These are phyloP conservation scores for Alnus glutinosa DNA, from an alignment of 306 rosid species.

Conservation along the genomic window DNA sequence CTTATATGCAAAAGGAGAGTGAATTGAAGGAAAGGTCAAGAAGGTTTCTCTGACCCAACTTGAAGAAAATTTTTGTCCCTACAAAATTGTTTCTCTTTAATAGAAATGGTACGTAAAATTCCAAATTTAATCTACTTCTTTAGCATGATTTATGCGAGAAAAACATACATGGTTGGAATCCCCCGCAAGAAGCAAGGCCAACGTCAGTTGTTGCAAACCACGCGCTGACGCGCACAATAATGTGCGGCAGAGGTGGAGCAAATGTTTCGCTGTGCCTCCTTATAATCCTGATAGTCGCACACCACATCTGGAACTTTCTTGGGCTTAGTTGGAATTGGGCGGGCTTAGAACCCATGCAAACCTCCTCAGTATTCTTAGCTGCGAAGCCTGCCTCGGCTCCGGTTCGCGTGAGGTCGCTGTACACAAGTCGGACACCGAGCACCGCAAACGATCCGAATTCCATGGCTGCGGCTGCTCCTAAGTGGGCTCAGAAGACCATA, in stretches of 20 bases:
- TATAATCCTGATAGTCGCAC: not conserved
- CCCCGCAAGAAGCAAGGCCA: too few relatives aligned
- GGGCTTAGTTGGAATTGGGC: slow-evolving; percentile 3
- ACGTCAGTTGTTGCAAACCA: too few relatives aligned
- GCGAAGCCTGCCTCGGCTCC: slow-evolving; percentile 29
- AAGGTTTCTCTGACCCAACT: too few relatives aligned
- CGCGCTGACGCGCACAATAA: too few relatives aligned
- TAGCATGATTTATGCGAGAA: too few relatives aligned
- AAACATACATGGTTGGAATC: too few relatives aligned
- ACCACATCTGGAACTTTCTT: not conserved
- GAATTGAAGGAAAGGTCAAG: too few relatives aligned
- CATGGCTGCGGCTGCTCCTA: slow-evolving; percentile 57
- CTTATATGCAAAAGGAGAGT: too few relatives aligned
- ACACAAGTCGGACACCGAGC: slow-evolving; percentile 8
- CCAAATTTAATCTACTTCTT: too few relatives aligned
- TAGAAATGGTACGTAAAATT: too few relatives aligned
- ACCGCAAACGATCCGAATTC: slow-evolving; percentile 29
- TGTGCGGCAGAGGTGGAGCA: not conserved
- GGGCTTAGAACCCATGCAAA: slow-evolving; percentile 29
- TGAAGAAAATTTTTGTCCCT: too few relatives aligned
- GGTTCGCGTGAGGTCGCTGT: slow-evolving; percentile 31
- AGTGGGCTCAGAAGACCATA: slow-evolving; percentile 94
- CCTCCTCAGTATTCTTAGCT: slow-evolving; percentile 25
- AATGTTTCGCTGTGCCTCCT: not conserved
- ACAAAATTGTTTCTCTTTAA: too few relatives aligned